Conservation (phyloP, 2,329 filamentous ascomycete genomes). For the Lojkania enalia region DNA sequence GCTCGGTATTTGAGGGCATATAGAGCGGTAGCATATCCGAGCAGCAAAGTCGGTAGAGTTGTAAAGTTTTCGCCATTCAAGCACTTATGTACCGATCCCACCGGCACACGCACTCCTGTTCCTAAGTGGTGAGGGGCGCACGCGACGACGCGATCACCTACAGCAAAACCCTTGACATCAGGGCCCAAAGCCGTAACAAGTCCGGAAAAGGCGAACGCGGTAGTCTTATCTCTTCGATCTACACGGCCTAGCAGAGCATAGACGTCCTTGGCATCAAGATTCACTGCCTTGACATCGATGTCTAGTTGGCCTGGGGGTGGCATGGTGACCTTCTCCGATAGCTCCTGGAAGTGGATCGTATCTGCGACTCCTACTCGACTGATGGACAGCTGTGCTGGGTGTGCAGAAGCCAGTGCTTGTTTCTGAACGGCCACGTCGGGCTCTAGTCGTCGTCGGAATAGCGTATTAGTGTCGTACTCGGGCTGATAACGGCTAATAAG, state of each 20-base stretch:
- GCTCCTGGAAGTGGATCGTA: conserved; percentile 3
- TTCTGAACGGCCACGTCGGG: conserved; percentile 1
- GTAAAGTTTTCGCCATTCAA: too few relatives aligned
- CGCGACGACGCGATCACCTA: too few relatives aligned
- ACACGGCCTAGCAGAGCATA: conserved; percentile 2
- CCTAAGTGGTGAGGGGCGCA: too few relatives aligned
- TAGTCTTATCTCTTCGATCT: conserved; percentile 1
- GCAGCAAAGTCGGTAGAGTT: too few relatives aligned
- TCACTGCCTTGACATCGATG: not conserved
- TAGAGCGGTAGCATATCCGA: too few relatives aligned
- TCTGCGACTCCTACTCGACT: conserved; percentile 4
- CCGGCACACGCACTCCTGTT: too few relatives aligned
- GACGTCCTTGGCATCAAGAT: conserved; percentile 6
- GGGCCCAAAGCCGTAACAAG: too few relatives aligned
- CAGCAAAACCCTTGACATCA: too few relatives aligned
- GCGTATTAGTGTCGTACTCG: too few relatives aligned
- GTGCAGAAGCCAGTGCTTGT: conserved; percentile 2
- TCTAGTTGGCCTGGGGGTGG: conserved; percentile 1
- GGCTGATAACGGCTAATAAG: too few relatives aligned
- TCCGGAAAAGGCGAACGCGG: too few relatives aligned
- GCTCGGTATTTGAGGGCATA: conserved; percentile 21
- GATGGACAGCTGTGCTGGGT: conserved; percentile 4
- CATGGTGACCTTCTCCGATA: not conserved
- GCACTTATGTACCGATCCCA: too few relatives aligned
- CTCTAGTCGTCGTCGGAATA: not conserved